Conservation (phyloP, 2,329 filamentous ascomycete species). For the Fusarium staphyleae region DNA sequence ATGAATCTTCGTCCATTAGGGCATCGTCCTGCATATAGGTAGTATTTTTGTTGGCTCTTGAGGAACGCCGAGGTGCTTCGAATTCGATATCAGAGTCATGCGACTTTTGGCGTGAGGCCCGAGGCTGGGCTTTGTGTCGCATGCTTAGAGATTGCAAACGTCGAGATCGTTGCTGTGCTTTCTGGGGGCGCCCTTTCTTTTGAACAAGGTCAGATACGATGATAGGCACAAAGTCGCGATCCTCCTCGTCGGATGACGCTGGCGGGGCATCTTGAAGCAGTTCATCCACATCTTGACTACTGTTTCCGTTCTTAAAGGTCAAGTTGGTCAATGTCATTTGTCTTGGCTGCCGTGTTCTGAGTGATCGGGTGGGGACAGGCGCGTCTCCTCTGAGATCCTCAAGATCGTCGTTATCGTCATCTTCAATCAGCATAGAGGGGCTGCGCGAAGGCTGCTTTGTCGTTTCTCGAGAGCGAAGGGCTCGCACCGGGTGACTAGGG, state of each 20-base stretch:
- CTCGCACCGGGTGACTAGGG: constrained; percentile 16
- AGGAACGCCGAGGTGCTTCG: constrained; percentile 58
- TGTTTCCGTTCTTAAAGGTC: constrained; percentile 33
- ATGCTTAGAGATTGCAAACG: constrained; percentile 29
- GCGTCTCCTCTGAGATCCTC: constrained; percentile 18
- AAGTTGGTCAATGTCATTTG: constrained; percentile 38
- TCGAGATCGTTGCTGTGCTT: constrained; percentile 32
- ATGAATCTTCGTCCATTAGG: constrained; percentile 65
- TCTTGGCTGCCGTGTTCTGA: constrained; percentile 40
- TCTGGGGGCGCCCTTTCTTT: constrained; percentile 35
- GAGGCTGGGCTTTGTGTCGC: constrained; percentile 13
- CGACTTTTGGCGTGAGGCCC: constrained; percentile 32
- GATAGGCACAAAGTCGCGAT: constrained; percentile 45
- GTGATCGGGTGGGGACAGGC: constrained; percentile 19
- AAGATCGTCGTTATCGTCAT: constrained; percentile 37
- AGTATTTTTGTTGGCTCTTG: constrained; percentile 53
- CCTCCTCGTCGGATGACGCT: constrained; percentile 43
- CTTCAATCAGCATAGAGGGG: constrained; percentile 21
- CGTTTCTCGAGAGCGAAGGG: constrained; percentile 40
- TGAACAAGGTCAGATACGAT: constrained; percentile 49
- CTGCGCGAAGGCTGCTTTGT: constrained; percentile 31
- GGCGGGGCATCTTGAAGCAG: constrained; percentile 41
- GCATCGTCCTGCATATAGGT: constrained; percentile 59
- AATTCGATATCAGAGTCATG: constrained; percentile 60
- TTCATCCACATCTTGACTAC: constrained; percentile 45